Base-by-base conservation (phyloP, 176 grass and related monocot genomes). In the Puccinellia tenuiflora region DNA sequence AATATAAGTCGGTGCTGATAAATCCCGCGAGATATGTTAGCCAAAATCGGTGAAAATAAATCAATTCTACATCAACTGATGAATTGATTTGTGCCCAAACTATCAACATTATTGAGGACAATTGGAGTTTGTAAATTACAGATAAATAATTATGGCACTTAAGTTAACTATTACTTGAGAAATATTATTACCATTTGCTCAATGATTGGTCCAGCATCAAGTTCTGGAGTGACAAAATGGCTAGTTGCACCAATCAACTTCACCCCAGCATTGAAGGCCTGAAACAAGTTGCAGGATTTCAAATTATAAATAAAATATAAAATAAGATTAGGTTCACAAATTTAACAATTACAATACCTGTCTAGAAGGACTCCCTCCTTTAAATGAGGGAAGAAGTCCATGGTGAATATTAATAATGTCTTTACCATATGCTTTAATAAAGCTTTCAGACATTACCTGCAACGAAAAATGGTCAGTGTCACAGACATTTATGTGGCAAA, bases 351-450 rank as follows among this genome's bases (percentile, higher is more conserved):
- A 60, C 18, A 26, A 54, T 53, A 98, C 96, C 92, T 98, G 96
- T 85, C 89, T 91, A 16, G 96, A 94, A 68, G 96, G 96, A 85
- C 82, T 77, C 18, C 96, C 92, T 76, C 96, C 96, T 83, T 92
- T 98, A 73, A 98, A 98, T 0, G 96, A 98, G 69, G 96, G 96
- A 93, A 98, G 96, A 75, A 98, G 92, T 29, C 96, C 96, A 90
- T 98, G 96, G 71, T 98, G 96, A 77, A 98, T 98, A 50, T 98
- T 98, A 45, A 98, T 93, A 76, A 98, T 73, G 78, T 98, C 96
- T 95, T 95, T 98, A 60, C 90, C 87, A 83, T 98, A 98, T 21
- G 82, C 75, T 68, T 94, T 82, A 62, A 98, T 70, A 90, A 98
- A 93, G 48, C 62, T 84, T 80, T 86, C 84, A 38, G 96, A 95